Conservation (phyloP, 1,284 basidiomycete species). For the Papiliotrema fonsecae region DNA sequence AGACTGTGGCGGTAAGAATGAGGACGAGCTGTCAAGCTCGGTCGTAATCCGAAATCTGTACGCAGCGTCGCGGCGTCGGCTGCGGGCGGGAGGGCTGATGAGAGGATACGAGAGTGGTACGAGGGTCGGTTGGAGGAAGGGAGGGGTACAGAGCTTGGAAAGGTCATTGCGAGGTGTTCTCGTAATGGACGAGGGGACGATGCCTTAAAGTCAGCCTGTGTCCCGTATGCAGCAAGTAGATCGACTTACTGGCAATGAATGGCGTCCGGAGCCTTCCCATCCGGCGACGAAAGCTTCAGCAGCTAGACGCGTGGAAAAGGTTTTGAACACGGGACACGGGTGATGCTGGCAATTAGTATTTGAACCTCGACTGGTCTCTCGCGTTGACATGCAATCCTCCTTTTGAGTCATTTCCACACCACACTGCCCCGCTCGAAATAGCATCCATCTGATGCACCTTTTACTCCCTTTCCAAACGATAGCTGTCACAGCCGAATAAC, state of each 20-base stretch:
- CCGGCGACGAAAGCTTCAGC: slow-evolving; percentile 31
- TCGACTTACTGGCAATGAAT: slow-evolving; percentile 28
- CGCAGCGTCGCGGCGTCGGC: slow-evolving; percentile 8
- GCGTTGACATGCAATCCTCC: too few species aligned
- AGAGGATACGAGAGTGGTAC: slow-evolving; percentile 26
- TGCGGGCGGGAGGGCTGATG: slow-evolving; percentile 4
- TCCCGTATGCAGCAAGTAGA: background rate
- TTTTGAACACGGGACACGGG: slow-evolving; percentile 23
- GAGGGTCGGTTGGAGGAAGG: slow-evolving; percentile 14
- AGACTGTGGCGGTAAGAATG: slow-evolving; percentile 26
- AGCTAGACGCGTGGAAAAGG: slow-evolving; percentile 30
- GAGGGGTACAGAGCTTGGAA: slow-evolving; percentile 24
- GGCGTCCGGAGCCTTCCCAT: slow-evolving; percentile 29
- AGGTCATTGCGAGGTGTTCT: slow-evolving; percentile 34
- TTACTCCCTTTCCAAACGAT: too few species aligned
- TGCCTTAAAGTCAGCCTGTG: slow-evolving; percentile 6
- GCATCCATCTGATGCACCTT: too few species aligned
- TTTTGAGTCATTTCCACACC: background rate
- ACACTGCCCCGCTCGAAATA: too few species aligned
- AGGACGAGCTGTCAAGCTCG: slow-evolving; percentile 11
- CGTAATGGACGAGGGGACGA: slow-evolving; percentile 28
- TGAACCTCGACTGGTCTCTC: too few species aligned
- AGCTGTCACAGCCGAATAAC: too few species aligned
- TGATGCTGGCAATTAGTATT: slow-evolving; percentile 13
- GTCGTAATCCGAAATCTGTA: slow-evolving; percentile 7